These are phyloP conservation scores for Arthrobotrys pseudoclavata DNA, from an alignment of 2,329 filamentous ascomycete genomes.

Conservation along the genomic window DNA sequence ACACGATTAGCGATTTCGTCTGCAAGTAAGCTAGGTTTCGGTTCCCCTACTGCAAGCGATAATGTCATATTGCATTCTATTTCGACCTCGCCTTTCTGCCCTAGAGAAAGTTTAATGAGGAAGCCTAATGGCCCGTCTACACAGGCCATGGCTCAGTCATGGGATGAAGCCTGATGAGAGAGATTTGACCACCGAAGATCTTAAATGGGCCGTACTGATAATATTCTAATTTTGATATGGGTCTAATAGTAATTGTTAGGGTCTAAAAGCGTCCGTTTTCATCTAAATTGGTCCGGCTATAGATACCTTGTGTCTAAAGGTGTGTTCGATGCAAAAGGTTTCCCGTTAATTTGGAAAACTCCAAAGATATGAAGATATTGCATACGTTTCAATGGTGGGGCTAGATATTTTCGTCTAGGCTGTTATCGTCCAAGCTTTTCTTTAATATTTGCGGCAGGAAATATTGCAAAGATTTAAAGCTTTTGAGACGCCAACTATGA, in stretches of 20 bases:
- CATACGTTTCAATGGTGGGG: constrained; percentile 41
- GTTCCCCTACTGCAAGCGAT: constrained; percentile 40
- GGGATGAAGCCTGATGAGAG: constrained; percentile 16
- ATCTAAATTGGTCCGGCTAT: constrained; percentile 28
- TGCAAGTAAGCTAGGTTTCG: constrained; percentile 33
- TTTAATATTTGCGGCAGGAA: constrained; percentile 10
- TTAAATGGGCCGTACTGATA: constrained; percentile 13
- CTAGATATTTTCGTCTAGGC: constrained; percentile 41
- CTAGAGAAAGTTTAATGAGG: constrained; percentile 40
- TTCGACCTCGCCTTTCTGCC: constrained; percentile 19
- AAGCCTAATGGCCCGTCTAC: constrained; percentile 29
- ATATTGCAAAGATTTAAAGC: constrained; percentile 20
- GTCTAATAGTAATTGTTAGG: constrained; percentile 17
- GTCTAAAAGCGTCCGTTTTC: constrained; percentile 24
- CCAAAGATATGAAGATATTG: not conserved
- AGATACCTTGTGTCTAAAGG: constrained; percentile 26
- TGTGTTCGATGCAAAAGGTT: constrained; percentile 1
- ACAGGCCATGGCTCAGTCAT: not conserved
- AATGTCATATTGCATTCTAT: constrained; percentile 36
- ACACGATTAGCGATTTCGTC: constrained; percentile 14
- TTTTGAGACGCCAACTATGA: not conserved
- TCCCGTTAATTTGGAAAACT: constrained; percentile 5
- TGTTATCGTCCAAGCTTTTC: constrained; percentile 57
- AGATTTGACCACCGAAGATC: constrained; percentile 54
- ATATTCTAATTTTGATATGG: constrained; percentile 37